A percentile compares a stretch with the other conserved stretches of the same genome.
Conservation (phyloP, 2,329 filamentous ascomycete species). For the Colletotrichum sp. region DNA sequence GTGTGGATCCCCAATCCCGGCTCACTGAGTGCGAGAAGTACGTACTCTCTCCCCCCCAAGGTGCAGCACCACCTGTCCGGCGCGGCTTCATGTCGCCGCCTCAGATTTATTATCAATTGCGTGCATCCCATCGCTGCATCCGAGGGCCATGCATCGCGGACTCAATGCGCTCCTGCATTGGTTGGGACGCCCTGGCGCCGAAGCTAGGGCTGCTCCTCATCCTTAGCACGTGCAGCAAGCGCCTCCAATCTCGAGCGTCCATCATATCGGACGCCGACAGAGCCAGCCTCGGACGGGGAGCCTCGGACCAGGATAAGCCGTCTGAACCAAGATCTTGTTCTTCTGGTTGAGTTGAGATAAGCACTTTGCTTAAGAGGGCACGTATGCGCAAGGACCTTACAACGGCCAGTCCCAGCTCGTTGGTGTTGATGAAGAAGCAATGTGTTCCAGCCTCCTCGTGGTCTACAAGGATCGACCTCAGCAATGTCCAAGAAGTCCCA, state of each 20-base stretch:
- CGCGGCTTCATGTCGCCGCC: not conserved
- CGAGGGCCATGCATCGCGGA: not conserved
- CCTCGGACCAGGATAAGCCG: not conserved
- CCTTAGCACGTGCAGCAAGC: not conserved
- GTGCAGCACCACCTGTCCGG: not conserved
- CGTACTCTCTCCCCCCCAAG: not conserved
- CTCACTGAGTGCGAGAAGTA: not conserved
- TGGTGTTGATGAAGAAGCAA: not conserved
- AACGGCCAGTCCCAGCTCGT: not conserved
- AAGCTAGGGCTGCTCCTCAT: conserved; percentile 1
- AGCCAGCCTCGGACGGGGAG: not conserved
- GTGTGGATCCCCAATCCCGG: not conserved
- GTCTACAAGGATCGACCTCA: not conserved
- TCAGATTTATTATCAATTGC: not conserved
- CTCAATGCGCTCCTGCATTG: not conserved
- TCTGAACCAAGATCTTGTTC: not conserved
- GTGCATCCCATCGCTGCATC: conserved; percentile 8
- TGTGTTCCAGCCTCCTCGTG: not conserved
- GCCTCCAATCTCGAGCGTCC: not conserved
- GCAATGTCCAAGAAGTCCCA: not conserved
- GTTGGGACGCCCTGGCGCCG: not conserved
- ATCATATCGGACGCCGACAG: not conserved
- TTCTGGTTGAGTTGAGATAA: not conserved
- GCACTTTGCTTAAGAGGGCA: not conserved
- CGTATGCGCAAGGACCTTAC: not conserved